phyloP scores from a whole-genome alignment of 805 yeast genomes.

The Torulaspora gathmanii region DNA sequence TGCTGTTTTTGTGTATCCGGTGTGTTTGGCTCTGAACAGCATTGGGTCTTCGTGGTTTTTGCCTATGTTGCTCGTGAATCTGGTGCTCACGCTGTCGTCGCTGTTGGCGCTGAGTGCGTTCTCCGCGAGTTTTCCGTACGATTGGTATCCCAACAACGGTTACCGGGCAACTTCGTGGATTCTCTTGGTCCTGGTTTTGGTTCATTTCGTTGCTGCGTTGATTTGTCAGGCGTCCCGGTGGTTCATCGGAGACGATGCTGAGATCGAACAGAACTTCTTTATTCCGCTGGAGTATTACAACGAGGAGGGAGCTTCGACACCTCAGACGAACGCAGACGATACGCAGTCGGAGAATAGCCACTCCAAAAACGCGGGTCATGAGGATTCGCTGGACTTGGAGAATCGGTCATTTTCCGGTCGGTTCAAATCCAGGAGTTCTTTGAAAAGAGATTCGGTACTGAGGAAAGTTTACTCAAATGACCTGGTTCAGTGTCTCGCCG shows the following conservation, averaged over 20 bases:
- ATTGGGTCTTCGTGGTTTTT: conserved; percentile 55
- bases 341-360: conserved; percentile 8
- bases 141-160: conserved; percentile 71
- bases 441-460: conserved; percentile 36
- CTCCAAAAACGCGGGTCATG: conserved; percentile 1
- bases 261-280: conserved; percentile 25
- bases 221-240: conserved; percentile 42
- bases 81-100: conserved; percentile 44
- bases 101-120: conserved; percentile 54
- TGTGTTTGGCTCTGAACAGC: conserved; percentile 59
- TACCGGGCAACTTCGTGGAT: conserved; percentile 64
- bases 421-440: conserved; percentile 14
- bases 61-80: conserved; percentile 51
- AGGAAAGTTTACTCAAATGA: conserved; percentile 36
- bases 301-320: conserved; percentile 10
- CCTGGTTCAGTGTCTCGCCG: conserved; percentile 21
- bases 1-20: conserved; percentile 59
- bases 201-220: conserved; percentile 54
- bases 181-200: conserved; percentile 47
- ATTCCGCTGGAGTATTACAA: conserved; percentile 30
- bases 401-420: conserved; percentile 9
- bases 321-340: conserved; percentile 8
- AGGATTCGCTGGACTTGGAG: conserved; percentile 16
- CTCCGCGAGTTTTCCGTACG: conserved; percentile 50
- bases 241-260: conserved; percentile 26